These are phyloP conservation scores for Cicer chorassanicum DNA, from an alignment of 306 rosid genomes.

Conservation along the genomic window DNA sequence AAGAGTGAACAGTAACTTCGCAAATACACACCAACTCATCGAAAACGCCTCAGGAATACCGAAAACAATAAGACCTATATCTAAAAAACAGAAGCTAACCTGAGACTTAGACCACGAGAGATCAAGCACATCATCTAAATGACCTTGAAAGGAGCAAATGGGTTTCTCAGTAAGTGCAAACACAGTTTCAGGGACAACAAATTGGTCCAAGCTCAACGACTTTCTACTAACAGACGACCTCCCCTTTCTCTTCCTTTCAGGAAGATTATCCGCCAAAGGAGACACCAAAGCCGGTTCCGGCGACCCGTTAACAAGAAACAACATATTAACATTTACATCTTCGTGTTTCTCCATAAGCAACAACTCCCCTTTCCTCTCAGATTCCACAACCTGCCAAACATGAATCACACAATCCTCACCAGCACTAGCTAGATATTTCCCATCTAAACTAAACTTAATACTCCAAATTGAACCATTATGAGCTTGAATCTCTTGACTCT, in stretches of 20 bases:
- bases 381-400: slow-evolving; percentile 89
- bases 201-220: slow-evolving; percentile 78
- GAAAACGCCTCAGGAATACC: slow-evolving; percentile 19
- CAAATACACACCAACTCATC: slow-evolving; percentile 15
- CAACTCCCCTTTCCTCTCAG: slow-evolving; percentile 83
- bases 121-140: slow-evolving; percentile 86
- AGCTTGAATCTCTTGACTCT: slow-evolving; percentile 94
- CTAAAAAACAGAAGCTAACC: slow-evolving; percentile 59
- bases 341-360: slow-evolving; percentile 72
- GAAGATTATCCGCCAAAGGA: slow-evolving; percentile 59
- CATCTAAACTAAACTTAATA: slow-evolving; percentile 94
- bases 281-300: slow-evolving; percentile 66
- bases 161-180: slow-evolving; percentile 92
- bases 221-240: slow-evolving; percentile 78
- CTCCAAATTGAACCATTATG: slow-evolving; percentile 94
- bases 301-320: slow-evolving; percentile 71
- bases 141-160: slow-evolving; percentile 83
- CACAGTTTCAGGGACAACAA: slow-evolving; percentile 71
- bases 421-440: slow-evolving; percentile 93
- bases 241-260: slow-evolving; percentile 86
- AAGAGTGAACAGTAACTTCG: slow-evolving; percentile 27
- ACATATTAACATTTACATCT: slow-evolving; percentile 63
- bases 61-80: slow-evolving; percentile 33
- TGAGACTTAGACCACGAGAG: slow-evolving; percentile 99
- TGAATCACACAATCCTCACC: slow-evolving; percentile 97